Evolutionary conservation across 768 basidiomycete genomes (phyloP).

Genomic region (Mycena leptocephala): DNA sequence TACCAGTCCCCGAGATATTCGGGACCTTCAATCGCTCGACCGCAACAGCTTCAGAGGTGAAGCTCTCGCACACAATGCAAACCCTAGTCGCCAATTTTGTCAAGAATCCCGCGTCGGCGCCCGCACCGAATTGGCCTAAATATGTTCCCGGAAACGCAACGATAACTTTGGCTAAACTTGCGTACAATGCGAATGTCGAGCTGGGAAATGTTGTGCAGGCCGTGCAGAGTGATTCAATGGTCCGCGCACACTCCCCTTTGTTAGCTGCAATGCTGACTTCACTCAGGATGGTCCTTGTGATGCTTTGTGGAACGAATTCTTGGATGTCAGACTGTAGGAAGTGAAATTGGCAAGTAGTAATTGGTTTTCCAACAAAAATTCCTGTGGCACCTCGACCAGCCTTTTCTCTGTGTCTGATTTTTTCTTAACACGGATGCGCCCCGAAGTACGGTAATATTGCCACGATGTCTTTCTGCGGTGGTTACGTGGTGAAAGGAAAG

Average conservation of each 20-base stretch:
- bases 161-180: slow-evolving; percentile 37
- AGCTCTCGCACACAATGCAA: slow-evolving; percentile 42
- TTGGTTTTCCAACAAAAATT: too few relatives aligned
- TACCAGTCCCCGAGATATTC: slow-evolving; percentile 41
- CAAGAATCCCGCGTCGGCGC: slow-evolving; percentile 33
- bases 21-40: slow-evolving; percentile 45
- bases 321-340: slow-evolving; percentile 18
- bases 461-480: too few relatives aligned
- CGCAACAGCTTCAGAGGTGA: slow-evolving; percentile 38
- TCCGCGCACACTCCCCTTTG: background rate
- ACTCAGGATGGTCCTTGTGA: background rate
- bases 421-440: too few relatives aligned
- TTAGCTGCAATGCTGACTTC: background rate
- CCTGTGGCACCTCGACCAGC: too few relatives aligned
- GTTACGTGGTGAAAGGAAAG: too few relatives aligned
- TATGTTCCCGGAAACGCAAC: slow-evolving; percentile 33
- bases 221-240: slow-evolving; percentile 25
- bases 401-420: too few relatives aligned
- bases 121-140: slow-evolving; percentile 36
- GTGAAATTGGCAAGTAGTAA: too few relatives aligned
- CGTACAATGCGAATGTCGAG: slow-evolving; percentile 37
- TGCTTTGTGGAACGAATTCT: slow-evolving; percentile 5
- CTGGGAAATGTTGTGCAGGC: slow-evolving; percentile 32
- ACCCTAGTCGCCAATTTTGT: slow-evolving; percentile 36
- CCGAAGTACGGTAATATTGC: too few relatives aligned